Conservation (phyloP, 352 stramenopile species). For the Blastocystis sp. region DNA sequence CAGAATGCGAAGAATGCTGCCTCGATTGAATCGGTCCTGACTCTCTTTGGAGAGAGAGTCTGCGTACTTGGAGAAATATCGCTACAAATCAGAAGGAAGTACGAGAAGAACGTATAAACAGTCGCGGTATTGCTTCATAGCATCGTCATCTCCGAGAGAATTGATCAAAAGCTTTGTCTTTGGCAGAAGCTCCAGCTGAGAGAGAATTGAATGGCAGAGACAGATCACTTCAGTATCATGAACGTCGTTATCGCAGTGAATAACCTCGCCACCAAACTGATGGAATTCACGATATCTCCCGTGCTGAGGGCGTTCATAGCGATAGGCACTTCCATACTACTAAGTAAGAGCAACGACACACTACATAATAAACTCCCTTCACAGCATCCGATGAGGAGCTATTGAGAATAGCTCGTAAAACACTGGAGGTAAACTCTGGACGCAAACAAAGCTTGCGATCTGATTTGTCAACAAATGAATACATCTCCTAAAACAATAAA, state of each 20-base stretch:
- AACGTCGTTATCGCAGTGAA: neutral
- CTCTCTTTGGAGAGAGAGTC: slow-evolving; percentile 48
- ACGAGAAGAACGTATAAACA: neutral
- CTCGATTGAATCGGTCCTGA: slow-evolving; percentile 8
- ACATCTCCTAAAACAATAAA: slow-evolving; percentile 49
- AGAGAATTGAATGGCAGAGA: slow-evolving; percentile 6
- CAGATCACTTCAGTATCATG: slow-evolving; percentile 5
- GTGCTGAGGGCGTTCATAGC: slow-evolving; percentile 51
- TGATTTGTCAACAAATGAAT: slow-evolving; percentile 54
- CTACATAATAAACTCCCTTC: slow-evolving; percentile 36
- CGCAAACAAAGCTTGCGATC: slow-evolving; percentile 27
- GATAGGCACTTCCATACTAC: slow-evolving; percentile 59
- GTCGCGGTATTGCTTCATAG: slow-evolving; percentile 9
- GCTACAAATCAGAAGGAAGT: neutral
- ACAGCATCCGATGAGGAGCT: neutral
- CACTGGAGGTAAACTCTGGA: slow-evolving; percentile 50
- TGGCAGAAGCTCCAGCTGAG: neutral
- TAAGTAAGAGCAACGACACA: neutral
- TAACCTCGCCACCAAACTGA: slow-evolving; percentile 57
- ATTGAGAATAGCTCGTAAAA: slow-evolving; percentile 23
- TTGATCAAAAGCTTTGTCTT: slow-evolving; percentile 1
- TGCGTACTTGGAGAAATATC: slow-evolving; percentile 3
- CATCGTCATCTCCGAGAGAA: slow-evolving; percentile 11
- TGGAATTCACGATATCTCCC: slow-evolving; percentile 58
- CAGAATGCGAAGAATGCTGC: slow-evolving; percentile 44